These are phyloP conservation scores for Mrakia blollopis DNA, from an alignment of 768 basidiomycete species.

Conservation along the genomic window DNA sequence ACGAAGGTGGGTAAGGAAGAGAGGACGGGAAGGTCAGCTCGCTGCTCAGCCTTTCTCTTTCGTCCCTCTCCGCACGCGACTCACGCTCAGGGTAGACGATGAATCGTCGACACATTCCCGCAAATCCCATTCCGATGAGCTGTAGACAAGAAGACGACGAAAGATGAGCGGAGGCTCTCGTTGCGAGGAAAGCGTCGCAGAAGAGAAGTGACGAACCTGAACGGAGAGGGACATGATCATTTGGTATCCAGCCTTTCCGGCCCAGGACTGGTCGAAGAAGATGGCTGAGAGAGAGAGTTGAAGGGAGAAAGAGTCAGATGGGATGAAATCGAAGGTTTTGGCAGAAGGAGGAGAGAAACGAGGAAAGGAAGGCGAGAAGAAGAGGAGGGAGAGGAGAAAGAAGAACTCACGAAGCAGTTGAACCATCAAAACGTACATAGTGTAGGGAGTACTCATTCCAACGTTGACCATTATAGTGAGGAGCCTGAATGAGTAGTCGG, in stretches of 20 bases:
- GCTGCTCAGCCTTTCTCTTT: neutral
- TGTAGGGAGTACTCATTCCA: slow-evolving; percentile 38
- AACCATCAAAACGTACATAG: slow-evolving; percentile 37
- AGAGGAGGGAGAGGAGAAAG: neutral
- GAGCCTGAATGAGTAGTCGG: slow-evolving; percentile 31
- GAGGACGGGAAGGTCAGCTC: slow-evolving; percentile 36
- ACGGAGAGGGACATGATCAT: slow-evolving; percentile 27
- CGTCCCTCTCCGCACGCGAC: neutral
- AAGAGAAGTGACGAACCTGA: too few relatives aligned
- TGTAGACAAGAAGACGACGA: too few relatives aligned
- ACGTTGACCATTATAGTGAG: slow-evolving; percentile 40
- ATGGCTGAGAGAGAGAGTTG: neutral
- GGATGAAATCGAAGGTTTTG: neutral
- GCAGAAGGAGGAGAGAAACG: too few relatives aligned
- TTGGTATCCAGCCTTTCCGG: slow-evolving; percentile 36
- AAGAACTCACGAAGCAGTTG: slow-evolving; percentile 34
- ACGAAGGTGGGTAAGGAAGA: slow-evolving; percentile 29
- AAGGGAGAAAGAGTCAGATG: neutral
- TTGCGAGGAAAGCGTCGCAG: too few relatives aligned
- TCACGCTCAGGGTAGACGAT: slow-evolving; percentile 35
- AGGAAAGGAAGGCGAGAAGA: neutral
- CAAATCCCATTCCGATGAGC: slow-evolving; percentile 34
- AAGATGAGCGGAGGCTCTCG: too few relatives aligned
- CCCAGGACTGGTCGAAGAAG: slow-evolving; percentile 43
- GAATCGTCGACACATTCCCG: slow-evolving; percentile 35